Evolutionary conservation across 805 yeast genomes (phyloP), one percentile per base, ranked within the genome.

Genomic region (Kodamaea lidongshanica): DNA sequence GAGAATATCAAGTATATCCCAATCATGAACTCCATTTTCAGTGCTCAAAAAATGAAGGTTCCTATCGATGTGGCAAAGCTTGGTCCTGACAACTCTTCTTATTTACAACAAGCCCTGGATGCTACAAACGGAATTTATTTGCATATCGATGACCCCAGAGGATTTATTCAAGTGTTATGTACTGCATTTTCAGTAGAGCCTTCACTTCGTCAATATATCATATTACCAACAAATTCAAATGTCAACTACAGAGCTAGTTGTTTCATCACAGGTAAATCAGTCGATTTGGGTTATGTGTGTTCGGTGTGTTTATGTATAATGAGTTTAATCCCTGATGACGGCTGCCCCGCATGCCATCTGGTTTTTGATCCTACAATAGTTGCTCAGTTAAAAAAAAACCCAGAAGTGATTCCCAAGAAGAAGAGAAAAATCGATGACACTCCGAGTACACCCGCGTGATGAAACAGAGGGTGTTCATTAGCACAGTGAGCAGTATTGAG

Each of bases 161-260:
- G 96, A 0, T 58, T 92, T 24, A 73, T 88, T 2, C 96, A 89
- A 50, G 84, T 85, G 42, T 64, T 92, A 13, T 45, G 70, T 41
- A 80, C 94, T 3, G 92, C 95, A 2, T 77, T 82, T 56, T 78
- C 84, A 43, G 76, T 89, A 7, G 96, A 88, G 44, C 95, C 97
- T 0, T 70, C 81, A 9, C 60, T 89, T 19, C 66, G 96, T 34
- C 70, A 75, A n/a, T 73, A 78, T 25, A 65, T 92, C 15, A 77
- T 86, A 16, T 63, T 84, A 19, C 96, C 96, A 0, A 81, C 89
- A 0, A 80, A 80, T 45, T 74, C 83, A 3, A 77, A 83, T 38
- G 92, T 92, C 15, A 95, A 92, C 56, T 92, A 92, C 54, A 65
- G 95, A 37, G 96, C 98, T 1, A 86, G 95, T 11, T 92, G 98